phyloP scores from a whole-genome alignment of 345 rosid species.

The Brassica cretica region DNA sequence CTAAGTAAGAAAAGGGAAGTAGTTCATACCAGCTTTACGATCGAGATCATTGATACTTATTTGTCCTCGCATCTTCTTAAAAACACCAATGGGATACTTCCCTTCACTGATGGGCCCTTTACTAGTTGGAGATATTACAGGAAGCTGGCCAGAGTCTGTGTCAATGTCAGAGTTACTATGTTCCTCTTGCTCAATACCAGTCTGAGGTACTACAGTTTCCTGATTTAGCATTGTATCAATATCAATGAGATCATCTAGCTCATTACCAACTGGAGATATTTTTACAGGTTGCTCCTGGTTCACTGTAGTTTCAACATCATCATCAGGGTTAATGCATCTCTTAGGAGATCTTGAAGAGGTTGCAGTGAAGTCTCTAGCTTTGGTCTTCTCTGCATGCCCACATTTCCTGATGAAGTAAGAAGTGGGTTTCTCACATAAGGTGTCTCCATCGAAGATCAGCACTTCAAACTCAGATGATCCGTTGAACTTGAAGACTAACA shows the following conservation, averaged over 20 bases:
- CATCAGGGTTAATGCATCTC: constrained; percentile 12
- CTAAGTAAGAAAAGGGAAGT: not conserved
- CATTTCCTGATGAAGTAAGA: constrained; percentile 60
- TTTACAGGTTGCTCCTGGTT: constrained; percentile 11
- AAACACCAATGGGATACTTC: constrained; percentile 22
- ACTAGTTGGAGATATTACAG: constrained; percentile 21
- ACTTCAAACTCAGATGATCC: constrained; percentile 74
- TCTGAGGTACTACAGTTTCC: constrained; percentile 11
- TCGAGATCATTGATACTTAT: constrained; percentile 5
- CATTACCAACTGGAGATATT: constrained; percentile 17
- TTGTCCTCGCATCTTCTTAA: constrained; percentile 26
- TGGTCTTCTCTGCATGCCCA: constrained; percentile 40
- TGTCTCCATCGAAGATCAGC: constrained; percentile 52
- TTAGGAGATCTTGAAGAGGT: constrained; percentile 30
- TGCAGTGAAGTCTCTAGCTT: constrained; percentile 20
- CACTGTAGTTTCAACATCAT: constrained; percentile 6
- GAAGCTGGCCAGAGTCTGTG: constrained; percentile 20
- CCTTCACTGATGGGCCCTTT: constrained; percentile 7
- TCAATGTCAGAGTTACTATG: constrained; percentile 28
- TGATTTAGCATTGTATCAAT: constrained; percentile 14
- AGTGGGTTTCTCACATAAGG: constrained; percentile 69
- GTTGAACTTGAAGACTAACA: constrained; percentile 66
- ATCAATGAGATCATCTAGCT: constrained; percentile 26
- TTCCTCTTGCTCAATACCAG: constrained; percentile 24
- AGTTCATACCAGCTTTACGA: constrained; percentile 17